phyloP scores from a whole-genome alignment of 2,329 filamentous ascomycete species.

The Ophiognomonia clavigignenti-juglandacearum region DNA sequence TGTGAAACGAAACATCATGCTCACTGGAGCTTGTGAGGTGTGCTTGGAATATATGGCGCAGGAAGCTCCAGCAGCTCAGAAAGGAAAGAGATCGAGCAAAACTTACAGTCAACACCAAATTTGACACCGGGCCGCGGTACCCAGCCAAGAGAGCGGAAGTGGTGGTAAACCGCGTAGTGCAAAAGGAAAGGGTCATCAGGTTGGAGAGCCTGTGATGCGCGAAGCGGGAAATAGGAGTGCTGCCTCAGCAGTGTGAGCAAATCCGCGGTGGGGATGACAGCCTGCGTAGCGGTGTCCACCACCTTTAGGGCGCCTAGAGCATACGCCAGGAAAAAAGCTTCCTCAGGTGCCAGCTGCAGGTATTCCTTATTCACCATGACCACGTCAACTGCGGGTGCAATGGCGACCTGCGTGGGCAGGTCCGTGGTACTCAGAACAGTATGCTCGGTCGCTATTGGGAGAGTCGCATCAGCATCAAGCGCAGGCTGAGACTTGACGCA shows the following conservation, averaged over 20 bases:
- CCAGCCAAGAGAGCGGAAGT: slow-evolving; percentile 94
- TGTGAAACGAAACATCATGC: background rate
- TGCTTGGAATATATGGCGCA: too few species aligned
- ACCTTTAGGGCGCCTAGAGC: slow-evolving; percentile 71
- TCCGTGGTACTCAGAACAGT: background rate
- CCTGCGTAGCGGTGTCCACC: slow-evolving; percentile 40
- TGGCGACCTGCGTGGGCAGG: background rate
- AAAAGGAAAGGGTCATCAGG: slow-evolving; percentile 82
- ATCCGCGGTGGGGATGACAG: slow-evolving; percentile 45
- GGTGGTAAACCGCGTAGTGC: slow-evolving; percentile 87
- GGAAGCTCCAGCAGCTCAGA: too few species aligned
- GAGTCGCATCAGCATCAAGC: background rate
- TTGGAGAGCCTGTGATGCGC: slow-evolving; percentile 39
- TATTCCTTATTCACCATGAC: slow-evolving; percentile 63
- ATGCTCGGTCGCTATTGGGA: background rate
- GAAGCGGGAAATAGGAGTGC: slow-evolving; percentile 64
- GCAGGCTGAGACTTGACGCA: background rate
- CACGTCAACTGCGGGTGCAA: background rate
- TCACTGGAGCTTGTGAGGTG: background rate
- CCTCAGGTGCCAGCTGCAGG: slow-evolving; percentile 84
- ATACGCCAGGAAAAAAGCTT: slow-evolving; percentile 87
- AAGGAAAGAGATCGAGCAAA: too few species aligned
- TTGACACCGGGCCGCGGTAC: slow-evolving; percentile 89
- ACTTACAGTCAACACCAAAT: slow-evolving; percentile 74
- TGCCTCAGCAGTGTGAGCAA: slow-evolving; percentile 64